Percentiles rank a stretch among this genome's conserved stretches.
Conservation (phyloP, 2,329 filamentous ascomycete genomes). For the Penicillium sp. region DNA sequence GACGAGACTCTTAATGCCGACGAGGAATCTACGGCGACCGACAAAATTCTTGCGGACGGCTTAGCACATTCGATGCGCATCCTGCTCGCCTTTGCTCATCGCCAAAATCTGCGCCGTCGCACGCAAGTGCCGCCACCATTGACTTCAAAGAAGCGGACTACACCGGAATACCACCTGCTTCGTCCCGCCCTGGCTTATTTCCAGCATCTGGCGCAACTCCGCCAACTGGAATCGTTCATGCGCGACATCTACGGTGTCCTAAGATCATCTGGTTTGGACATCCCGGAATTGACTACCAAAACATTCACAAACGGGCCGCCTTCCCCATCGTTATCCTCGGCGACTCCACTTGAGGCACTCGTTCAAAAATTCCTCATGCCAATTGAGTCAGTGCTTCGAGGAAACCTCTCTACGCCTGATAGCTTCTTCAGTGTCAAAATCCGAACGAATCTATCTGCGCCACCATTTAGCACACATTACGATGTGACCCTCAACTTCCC, state of each 20-base stretch:
- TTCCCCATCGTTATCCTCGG: neutral
- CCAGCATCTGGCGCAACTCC: constrained; percentile 47
- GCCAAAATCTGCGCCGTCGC: constrained; percentile 66
- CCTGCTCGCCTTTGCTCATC: constrained; percentile 76
- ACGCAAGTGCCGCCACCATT: constrained; percentile 63
- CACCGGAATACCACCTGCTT: constrained; percentile 57
- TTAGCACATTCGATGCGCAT: constrained; percentile 70
- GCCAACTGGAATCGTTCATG: constrained; percentile 36
- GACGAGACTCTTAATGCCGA: constrained; percentile 31
- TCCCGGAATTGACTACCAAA: constrained; percentile 24
- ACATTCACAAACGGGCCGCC: constrained; percentile 28
- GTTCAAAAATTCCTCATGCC: constrained; percentile 43
- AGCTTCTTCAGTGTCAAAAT: constrained; percentile 41
- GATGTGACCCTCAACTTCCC: constrained; percentile 37
- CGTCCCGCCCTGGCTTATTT: constrained; percentile 58
- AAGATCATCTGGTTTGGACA: constrained; percentile 31
- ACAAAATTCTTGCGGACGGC: constrained; percentile 59
- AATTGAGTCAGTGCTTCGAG: constrained; percentile 44
- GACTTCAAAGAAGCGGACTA: constrained; percentile 50
- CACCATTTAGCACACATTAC: constrained; percentile 40
- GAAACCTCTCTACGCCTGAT: constrained; percentile 34
- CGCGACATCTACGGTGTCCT: constrained; percentile 32
- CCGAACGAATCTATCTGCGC: constrained; percentile 34
- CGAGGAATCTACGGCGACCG: constrained; percentile 22
- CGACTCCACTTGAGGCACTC: constrained; percentile 39